Percentiles rank a stretch among this genome's conserved stretches.
Conservation (phyloP, 2,329 filamentous ascomycete species). For the Chaetomium globosum region DNA sequence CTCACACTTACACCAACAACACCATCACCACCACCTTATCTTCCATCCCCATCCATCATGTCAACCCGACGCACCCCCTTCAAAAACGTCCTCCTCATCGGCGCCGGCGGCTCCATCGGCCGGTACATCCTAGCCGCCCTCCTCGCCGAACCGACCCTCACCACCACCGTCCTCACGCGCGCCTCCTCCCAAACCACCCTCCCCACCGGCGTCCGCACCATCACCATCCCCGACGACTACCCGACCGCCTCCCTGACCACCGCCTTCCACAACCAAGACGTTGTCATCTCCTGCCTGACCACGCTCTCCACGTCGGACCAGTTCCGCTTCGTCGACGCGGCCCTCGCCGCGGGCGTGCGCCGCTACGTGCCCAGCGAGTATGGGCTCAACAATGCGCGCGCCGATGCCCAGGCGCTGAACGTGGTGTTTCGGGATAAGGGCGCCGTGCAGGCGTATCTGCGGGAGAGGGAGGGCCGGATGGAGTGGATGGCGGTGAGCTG, state of each 20-base stretch:
- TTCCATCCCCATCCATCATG: background rate
- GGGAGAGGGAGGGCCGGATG: slow-evolving; percentile 36
- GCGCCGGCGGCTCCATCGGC: slow-evolving; percentile 21
- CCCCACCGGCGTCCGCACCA: slow-evolving; percentile 34
- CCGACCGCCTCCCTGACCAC: slow-evolving; percentile 34
- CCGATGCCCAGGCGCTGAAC: slow-evolving; percentile 37
- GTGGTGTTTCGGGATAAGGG: slow-evolving; percentile 39
- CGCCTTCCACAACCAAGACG: slow-evolving; percentile 38
- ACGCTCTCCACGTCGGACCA: slow-evolving; percentile 46
- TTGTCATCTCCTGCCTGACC: slow-evolving; percentile 49
- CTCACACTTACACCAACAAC: background rate
- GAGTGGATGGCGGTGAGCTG: slow-evolving; percentile 41
- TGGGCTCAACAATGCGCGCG: slow-evolving; percentile 42
- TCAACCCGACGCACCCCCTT: background rate
- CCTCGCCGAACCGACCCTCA: slow-evolving; percentile 32
- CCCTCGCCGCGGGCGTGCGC: slow-evolving; percentile 57
- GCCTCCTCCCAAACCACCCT: slow-evolving; percentile 39
- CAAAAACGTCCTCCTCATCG: slow-evolving; percentile 23
- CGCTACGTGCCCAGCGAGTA: slow-evolving; percentile 61
- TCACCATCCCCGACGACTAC: slow-evolving; percentile 40
- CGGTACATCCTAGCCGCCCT: slow-evolving; percentile 38
- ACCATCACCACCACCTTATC: background rate
- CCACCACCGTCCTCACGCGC: slow-evolving; percentile 29
- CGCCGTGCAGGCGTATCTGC: slow-evolving; percentile 37
- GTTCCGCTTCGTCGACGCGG: slow-evolving; percentile 56